These are phyloP conservation scores for Flaveria trinervia DNA, from an alignment of 129 eudicot species.

Conservation along the genomic window DNA sequence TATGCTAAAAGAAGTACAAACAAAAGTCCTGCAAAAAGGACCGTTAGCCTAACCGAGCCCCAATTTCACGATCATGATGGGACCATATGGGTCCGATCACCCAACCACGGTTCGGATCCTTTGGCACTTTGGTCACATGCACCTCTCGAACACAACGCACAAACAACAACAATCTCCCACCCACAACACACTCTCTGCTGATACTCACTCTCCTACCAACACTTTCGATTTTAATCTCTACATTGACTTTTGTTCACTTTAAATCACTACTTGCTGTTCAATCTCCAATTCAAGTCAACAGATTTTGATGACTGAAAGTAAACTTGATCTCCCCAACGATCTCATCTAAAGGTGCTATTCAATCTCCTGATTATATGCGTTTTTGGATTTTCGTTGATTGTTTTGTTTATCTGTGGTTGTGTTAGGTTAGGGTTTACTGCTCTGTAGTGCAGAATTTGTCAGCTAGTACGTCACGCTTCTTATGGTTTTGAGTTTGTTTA, in stretches of 20 bases:
- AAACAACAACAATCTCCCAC: background rate
- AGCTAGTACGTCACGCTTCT: background rate
- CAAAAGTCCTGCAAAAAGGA: no score
- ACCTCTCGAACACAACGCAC: no score
- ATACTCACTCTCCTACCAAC: background rate
- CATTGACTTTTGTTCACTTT: background rate
- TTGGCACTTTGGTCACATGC: no score
- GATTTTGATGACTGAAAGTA: constrained; percentile 60
- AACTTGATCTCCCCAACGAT: constrained; percentile 70
- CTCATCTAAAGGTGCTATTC: constrained; percentile 60
- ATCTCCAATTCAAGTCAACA: constrained; percentile 24
- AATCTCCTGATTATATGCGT: no score
- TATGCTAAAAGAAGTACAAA: no score
- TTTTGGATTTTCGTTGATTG: constrained; percentile 29
- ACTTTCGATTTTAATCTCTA: background rate
- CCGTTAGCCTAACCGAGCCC: no score
- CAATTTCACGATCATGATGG: no score
- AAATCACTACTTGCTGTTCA: background rate
- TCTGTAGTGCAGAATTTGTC: constrained; percentile 25
- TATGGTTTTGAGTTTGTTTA: background rate
- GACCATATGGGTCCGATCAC: no score
- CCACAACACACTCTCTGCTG: background rate
- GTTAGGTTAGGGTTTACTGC: constrained; percentile 43
- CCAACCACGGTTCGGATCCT: no score
- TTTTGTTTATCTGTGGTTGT: background rate